Evolutionary conservation across 306 rosid genomes (phyloP), one percentile per base, ranked within the genome.

Genomic region (Luffa acutangula): DNA sequence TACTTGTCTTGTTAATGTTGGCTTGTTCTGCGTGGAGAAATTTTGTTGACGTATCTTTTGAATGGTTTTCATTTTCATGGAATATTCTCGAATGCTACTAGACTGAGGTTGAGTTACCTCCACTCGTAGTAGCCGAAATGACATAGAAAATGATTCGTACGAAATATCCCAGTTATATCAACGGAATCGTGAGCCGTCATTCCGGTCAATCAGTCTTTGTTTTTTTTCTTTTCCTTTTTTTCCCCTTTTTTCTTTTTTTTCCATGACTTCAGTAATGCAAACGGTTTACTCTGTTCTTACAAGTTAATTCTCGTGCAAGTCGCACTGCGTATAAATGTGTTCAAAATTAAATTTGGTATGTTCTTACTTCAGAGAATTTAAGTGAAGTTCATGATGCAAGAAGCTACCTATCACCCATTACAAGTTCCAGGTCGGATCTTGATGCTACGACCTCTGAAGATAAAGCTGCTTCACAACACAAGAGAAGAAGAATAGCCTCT

Each of bases 401-500:
- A 63, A 73, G 77, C 79, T 73, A 62, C 58, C 34, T 80, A 66
- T 81, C 85, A 1, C 33, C 64, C 71, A 53, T 67, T 67, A 58
- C 84, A 62, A 34, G 81, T 72, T 78, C 80, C 42, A 84, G 69
- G 74, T 53, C 83, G 85, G 91, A 84, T 66, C 80, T 79, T 82
- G 84, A 78, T 45, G 85, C 85, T 6, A 86, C 75, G 81, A 52
- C 82, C 21, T 66, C 84, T 78, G 84, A 86, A 79, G 78, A 86
- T 45, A 75, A 33, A 65, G 58, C 75, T 65, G 25, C 72, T 60
- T 80, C 76, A 71, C 85, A 70, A 34, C 82, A 75, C 81, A 87
- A 91, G 84, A 89, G 82, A 81, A 86, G 91, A 79, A 89, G 88
- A 89, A 85, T 83, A 36, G 82, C 83, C 34, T 21, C n/a, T 51